Evolutionary conservation across 768 basidiomycete genomes (phyloP).

Genomic region (Crassisporium funariophilum): DNA sequence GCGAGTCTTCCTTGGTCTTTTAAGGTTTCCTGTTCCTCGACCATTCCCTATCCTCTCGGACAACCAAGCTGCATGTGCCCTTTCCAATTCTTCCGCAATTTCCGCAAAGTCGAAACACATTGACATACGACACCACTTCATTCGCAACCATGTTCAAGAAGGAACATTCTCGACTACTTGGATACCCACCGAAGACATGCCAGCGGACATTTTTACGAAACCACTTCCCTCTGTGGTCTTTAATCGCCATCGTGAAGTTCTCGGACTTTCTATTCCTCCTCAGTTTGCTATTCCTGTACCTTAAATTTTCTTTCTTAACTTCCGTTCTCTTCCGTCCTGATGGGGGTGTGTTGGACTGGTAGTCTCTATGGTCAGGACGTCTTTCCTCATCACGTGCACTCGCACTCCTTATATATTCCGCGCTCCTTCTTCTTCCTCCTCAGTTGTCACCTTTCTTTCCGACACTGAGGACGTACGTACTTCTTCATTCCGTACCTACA

Average conservation of each 20-base stretch:
- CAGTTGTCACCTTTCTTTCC: neutral
- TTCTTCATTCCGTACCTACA: neutral
- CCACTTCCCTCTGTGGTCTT: conserved; percentile 18
- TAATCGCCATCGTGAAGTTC: neutral
- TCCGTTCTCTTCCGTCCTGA: conserved; percentile 2
- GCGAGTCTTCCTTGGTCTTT: conserved; percentile 18
- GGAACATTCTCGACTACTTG: conserved; percentile 14
- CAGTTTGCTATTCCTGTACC: too few relatives aligned
- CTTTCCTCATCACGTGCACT: neutral
- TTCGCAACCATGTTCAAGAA: neutral
- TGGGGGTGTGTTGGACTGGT: conserved; percentile 8
- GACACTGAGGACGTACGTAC: neutral
- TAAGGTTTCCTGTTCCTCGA: neutral
- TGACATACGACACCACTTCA: neutral
- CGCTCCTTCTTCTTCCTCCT: neutral
- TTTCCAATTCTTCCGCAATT: neutral
- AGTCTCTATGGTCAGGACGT: conserved; percentile 5
- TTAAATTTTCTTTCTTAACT: neutral
- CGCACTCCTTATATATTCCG: neutral
- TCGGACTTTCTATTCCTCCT: neutral
- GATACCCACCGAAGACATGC: conserved; percentile 32
- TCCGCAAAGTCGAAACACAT: neutral
- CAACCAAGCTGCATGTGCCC: neutral
- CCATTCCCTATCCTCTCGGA: neutral
- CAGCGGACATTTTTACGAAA: conserved; percentile 44